Percentiles rank a stretch among this genome's conserved stretches.
Evolutionary conservation across 129 eudicot genomes (phyloP).

Genomic region (Glebionis coronaria): DNA sequence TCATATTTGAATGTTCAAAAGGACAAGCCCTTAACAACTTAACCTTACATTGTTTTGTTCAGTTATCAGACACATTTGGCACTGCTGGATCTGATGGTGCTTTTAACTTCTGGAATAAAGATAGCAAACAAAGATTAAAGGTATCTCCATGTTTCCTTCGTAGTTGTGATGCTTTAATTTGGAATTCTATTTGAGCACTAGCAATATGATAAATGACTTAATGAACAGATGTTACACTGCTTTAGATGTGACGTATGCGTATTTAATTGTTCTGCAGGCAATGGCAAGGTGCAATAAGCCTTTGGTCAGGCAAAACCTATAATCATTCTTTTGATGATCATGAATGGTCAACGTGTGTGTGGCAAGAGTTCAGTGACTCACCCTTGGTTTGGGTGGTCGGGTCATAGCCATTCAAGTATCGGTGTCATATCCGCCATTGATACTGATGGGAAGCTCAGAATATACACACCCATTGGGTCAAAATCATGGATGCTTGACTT

Average conservation of each 20-base stretch:
- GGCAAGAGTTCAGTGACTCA: too few species aligned
- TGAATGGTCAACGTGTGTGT: constrained; percentile 71
- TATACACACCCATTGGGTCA: constrained; percentile 82
- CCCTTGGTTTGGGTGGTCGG: too few species aligned
- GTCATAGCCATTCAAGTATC: too few species aligned
- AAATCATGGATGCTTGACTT: constrained; percentile 88
- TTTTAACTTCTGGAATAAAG: constrained; percentile 94
- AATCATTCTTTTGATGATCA: too few species aligned
- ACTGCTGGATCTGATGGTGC: too few species aligned
- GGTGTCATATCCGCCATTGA: too few species aligned
- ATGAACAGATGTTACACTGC: neutral
- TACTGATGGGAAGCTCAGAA: too few species aligned
- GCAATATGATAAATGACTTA: neutral
- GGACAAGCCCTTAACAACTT: too few species aligned
- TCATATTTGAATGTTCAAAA: too few species aligned
- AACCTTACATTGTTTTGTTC: too few species aligned
- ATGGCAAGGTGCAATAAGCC: constrained; percentile 83
- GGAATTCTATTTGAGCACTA: neutral
- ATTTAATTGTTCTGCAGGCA: constrained; percentile 44
- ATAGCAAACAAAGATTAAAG: constrained; percentile 95
- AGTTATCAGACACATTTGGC: too few species aligned
- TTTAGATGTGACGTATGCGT: neutral
- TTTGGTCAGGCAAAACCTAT: too few species aligned
- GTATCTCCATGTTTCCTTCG: constrained; percentile 30
- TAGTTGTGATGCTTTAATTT: constrained; percentile 8